Base-by-base conservation (phyloP, 495 filamentous ascomycete genomes). In the Lasiosphaeris hirsuta region DNA sequence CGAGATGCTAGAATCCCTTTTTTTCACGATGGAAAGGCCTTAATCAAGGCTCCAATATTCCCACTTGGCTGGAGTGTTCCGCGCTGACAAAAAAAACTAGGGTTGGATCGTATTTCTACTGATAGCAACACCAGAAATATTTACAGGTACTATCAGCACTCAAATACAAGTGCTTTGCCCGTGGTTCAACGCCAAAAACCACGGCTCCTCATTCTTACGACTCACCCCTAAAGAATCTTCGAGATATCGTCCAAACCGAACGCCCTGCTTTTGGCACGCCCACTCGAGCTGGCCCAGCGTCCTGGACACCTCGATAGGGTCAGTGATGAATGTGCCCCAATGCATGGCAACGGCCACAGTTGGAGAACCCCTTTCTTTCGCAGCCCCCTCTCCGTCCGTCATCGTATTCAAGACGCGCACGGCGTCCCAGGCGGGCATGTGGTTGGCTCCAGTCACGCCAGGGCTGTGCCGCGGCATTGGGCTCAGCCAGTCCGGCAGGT, bases 351-450 rank as follows among this genome's bases (percentile, higher is more conserved):
- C 52, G 3, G 69, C 69, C 10, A 71, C 62, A 4, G 60, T 30
- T 30, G 23, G 23, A 30, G 23, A 30, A 30, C 23, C 23, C 23
- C 5, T 30, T 30, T 2, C 23, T 2, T 35, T 8, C 11, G 2
- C 15, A 6, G 35, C 17, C 4, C 30, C 34, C 10, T n/a, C 19
- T 45, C 13, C 10, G 14, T 34, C 47, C 13, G 56, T 50, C 66
- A 71, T 71, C 14, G 60, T 46, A 23, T 54, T 63, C 14, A 71
- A 15, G 3, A 71, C 67, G 4, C 53, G 53, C 2, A 69, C 69
- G 0, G 69, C 69, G 57, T 71, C 69, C 69, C 69, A 71, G 3
- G 69, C 57, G 19, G 66, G 66, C 69, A 71, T 68, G 40, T 71
- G 69, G 9, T 60, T 66, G 4, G 60, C 66, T 3, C 51, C 69